These are phyloP conservation scores for Rhizopogon roseolus DNA, from an alignment of 768 basidiomycete species.

Conservation along the genomic window DNA sequence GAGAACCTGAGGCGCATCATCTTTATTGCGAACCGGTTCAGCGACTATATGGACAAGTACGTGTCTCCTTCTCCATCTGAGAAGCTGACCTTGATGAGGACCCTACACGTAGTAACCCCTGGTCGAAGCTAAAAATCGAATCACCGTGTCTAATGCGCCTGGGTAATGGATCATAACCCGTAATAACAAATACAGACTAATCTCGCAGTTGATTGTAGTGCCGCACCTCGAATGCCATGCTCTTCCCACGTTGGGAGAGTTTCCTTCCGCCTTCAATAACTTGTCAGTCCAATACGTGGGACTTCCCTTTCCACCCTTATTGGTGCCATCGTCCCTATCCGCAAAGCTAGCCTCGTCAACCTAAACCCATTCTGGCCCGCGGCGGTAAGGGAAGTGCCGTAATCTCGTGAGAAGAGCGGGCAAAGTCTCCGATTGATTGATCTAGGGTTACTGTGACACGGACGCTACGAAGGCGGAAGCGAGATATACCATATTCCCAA, in stretches of 20 bases:
- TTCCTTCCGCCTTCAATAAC: conserved; percentile 66
- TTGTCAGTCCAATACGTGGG: conserved; percentile 51
- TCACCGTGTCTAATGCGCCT: conserved; percentile 51
- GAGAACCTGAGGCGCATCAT: conserved; percentile 43
- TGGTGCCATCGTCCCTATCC: conserved; percentile 2
- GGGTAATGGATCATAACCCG: conserved; percentile 33
- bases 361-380: neutral
- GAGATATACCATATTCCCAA: conserved; percentile 4
- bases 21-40: conserved; percentile 61
- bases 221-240: conserved; percentile 49
- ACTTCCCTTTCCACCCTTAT: conserved; percentile 12
- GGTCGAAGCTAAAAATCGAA: conserved; percentile 41
- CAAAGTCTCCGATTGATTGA: neutral
- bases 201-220: conserved; percentile 8
- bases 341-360: no score
- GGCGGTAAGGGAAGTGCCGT: neutral
- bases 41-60: conserved; percentile 66
- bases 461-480: neutral
- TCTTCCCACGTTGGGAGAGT: conserved; percentile 44
- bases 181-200: conserved; percentile 1
- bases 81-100: conserved; percentile 8
- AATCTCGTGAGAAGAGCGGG: neutral
- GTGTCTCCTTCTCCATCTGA: conserved; percentile 13
- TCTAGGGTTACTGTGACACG: neutral
- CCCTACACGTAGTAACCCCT: conserved; percentile 44